A percentile compares a stretch with the other conserved stretches of the same genome.
Conservation (phyloP, 148 eudicot genomes). For the Rhododendron griersonianum region DNA sequence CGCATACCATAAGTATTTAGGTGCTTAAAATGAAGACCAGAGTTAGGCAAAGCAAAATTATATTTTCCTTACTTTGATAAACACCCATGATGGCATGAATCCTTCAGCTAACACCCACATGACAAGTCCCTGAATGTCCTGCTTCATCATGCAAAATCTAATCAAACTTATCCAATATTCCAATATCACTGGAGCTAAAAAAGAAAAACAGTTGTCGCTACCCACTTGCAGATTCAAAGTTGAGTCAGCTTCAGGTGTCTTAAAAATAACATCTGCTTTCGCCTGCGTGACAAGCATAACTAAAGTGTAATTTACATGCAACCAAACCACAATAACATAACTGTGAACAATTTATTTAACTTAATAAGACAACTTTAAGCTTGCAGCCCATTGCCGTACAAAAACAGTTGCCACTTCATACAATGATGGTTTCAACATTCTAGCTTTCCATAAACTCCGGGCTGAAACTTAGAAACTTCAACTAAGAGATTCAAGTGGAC, state of each 20-base stretch:
- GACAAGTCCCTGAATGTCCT: conserved; percentile 93
- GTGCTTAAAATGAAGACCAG: not conserved
- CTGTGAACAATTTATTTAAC: not conserved
- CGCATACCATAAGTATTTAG: not conserved
- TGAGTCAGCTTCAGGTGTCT: conserved; percentile 58
- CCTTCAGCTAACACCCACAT: conserved; percentile 98
- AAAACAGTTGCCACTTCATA: not conserved
- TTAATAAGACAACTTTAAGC: not conserved
- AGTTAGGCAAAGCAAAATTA: not conserved
- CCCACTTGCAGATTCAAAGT: conserved; percentile 68
- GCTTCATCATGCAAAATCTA: conserved; percentile 19
- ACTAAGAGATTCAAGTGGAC: not conserved
- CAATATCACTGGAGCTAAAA: not conserved
- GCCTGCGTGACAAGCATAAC: conserved; percentile 47
- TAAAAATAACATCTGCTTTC: conserved; percentile 59
- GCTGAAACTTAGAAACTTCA: not conserved
- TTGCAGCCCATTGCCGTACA: not conserved
- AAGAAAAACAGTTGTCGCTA: not conserved
- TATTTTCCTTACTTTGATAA: conserved; percentile 57
- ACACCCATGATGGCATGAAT: conserved; percentile 86
- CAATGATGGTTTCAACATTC: not conserved
- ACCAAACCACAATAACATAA: not conserved
- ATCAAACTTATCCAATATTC: not conserved
- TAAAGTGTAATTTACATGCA: not conserved
- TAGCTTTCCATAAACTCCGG: not conserved